Evolutionary conservation across 345 rosid genomes (phyloP), one percentile per base, ranked within the genome.

Genomic region (Balakata baccata): DNA sequence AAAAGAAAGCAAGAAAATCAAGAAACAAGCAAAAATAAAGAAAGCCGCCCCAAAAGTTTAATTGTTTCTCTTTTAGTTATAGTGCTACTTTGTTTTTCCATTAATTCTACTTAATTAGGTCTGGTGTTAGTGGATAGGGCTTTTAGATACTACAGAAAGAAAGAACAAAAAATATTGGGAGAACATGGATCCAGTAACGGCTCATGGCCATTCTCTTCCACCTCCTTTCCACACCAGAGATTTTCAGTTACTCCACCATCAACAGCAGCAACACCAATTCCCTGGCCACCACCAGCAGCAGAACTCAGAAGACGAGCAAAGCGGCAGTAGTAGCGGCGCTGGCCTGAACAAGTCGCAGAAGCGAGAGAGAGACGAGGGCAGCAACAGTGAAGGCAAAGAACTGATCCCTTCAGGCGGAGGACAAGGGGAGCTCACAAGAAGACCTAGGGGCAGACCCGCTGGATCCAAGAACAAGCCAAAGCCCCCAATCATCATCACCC

Each of bases 401-500:
- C 60, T 80, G 25, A 57, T 64, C 17, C n/a, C 80, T 49, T 71
- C 81, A 12, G 83, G 80, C 17, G 61, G 61, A 38, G 67, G 65
- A 18, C 68, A 83, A 0, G 86, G 84, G 14, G 93, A 86, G 86
- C 84, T 83, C 78, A 81, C 80, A 0, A 84, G 98, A 79, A 80
- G 98, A 73, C 91, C 96, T 6, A 76, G 99, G 72, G 99, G 99
- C 34, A 79, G 99, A 70, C 99, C 99, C 0, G 89, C 97, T 17
- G 99, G 99, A 64, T 94, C 98, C 81, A 94, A 92, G 80, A 94
- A 94, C 93, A 94, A 89, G 78, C 97, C 97, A 3, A 92, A 88
- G 70, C 97, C 98, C 7, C 99, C 99, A 0, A 91, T 95, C 70
- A 91, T 95, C 74, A 92, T 95, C 87, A 90, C 97, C 18, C 83